A percentile compares a stretch with the other conserved stretches of the same genome.
Evolutionary conservation across 2,329 filamentous ascomycete species (phyloP).

Genomic region (Magnaporthales sp.): DNA sequence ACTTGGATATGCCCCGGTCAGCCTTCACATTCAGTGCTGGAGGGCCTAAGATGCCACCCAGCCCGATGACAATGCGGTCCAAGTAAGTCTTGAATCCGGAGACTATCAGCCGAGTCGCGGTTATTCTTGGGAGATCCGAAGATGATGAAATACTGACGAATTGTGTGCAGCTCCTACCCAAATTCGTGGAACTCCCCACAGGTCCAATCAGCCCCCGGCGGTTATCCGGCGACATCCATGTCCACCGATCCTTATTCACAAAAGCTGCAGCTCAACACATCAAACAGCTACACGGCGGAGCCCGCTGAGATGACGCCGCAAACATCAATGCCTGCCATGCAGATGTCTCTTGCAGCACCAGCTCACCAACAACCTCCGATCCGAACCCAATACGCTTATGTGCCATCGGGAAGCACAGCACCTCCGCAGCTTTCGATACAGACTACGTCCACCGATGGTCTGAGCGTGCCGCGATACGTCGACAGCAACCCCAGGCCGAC

Average conservation of each 20-base stretch:
- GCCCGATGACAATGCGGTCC: slow-evolving; percentile 46
- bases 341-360: slow-evolving; percentile 38
- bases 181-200: slow-evolving; percentile 44
- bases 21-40: slow-evolving; percentile 47
- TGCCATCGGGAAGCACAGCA: slow-evolving; percentile 35
- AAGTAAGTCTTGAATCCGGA: slow-evolving; percentile 36
- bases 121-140: neutral
- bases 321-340: slow-evolving; percentile 44
- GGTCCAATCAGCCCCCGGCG: slow-evolving; percentile 20
- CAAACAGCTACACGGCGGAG: slow-evolving; percentile 38
- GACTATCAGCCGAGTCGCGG: neutral
- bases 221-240: slow-evolving; percentile 42
- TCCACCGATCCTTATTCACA: slow-evolving; percentile 38
- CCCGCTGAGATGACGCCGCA: slow-evolving; percentile 41
- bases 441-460: slow-evolving; percentile 31
- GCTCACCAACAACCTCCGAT: slow-evolving; percentile 38
- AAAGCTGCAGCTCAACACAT: slow-evolving; percentile 42
- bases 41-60: slow-evolving; percentile 41
- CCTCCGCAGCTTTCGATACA: slow-evolving; percentile 39
- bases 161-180: slow-evolving; percentile 42
- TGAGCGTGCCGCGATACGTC: slow-evolving; percentile 49
- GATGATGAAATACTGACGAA: neutral
- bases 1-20: slow-evolving; percentile 46
- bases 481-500: slow-evolving; percentile 44
- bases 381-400: slow-evolving; percentile 47